These are phyloP conservation scores for Cutaneotrichosporon mucoides DNA, from an alignment of 1,284 basidiomycete genomes.

Conservation along the genomic window DNA sequence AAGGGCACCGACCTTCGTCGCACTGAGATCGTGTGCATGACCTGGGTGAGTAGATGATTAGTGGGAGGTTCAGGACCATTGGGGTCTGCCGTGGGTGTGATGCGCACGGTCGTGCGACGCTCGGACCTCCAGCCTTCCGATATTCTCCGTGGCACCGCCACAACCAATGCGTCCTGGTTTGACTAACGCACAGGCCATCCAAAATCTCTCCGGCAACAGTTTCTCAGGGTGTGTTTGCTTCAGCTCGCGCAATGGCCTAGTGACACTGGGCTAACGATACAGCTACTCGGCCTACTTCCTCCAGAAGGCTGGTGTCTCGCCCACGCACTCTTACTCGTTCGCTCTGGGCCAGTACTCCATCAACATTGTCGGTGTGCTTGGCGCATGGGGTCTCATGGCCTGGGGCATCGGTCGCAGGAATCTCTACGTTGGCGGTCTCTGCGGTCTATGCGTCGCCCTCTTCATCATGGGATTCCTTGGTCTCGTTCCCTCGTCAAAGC, in stretches of 20 bases:
- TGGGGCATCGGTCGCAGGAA: slow-evolving; percentile 47
- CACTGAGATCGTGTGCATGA: slow-evolving; percentile 46
- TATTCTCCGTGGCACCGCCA: too few relatives aligned
- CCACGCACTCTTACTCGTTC: slow-evolving; percentile 47
- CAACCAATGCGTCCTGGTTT: too few relatives aligned
- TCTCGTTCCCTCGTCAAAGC: slow-evolving; percentile 35
- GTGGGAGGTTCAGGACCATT: too few relatives aligned
- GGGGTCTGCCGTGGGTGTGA: too few relatives aligned
- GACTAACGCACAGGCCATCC: slow-evolving; percentile 32
- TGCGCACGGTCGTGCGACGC: too few relatives aligned
- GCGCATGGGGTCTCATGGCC: slow-evolving; percentile 48
- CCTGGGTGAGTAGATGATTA: slow-evolving; percentile 13
- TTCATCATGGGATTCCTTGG: slow-evolving; percentile 53
- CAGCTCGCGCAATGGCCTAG: too few relatives aligned
- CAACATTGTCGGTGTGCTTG: slow-evolving; percentile 36
- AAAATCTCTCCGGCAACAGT: slow-evolving; percentile 44
- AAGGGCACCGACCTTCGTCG: slow-evolving; percentile 42
- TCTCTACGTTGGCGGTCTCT: slow-evolving; percentile 52
- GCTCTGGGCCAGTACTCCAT: slow-evolving; percentile 45
- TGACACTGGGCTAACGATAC: background rate
- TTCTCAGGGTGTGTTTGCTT: slow-evolving; percentile 22
- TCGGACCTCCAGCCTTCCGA: too few relatives aligned
- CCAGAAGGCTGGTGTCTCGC: slow-evolving; percentile 49
- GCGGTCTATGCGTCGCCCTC: slow-evolving; percentile 49
- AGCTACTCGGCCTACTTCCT: slow-evolving; percentile 48